phyloP scores from a whole-genome alignment of 2,329 filamentous ascomycete species.

The Monilinia aucupariae region DNA sequence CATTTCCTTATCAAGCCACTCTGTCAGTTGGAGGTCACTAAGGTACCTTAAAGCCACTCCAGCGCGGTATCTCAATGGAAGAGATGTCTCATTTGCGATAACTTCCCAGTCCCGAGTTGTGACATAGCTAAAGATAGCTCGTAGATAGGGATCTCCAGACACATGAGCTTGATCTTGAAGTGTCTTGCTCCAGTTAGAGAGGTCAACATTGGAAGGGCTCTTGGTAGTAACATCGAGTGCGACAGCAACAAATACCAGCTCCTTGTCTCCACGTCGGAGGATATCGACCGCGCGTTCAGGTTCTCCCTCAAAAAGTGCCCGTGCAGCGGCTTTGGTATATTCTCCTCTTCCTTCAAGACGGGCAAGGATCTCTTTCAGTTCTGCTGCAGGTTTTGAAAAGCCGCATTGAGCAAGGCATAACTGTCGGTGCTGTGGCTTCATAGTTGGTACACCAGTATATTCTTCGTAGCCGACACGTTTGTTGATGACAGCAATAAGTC shows the following conservation, averaged over 20 bases:
- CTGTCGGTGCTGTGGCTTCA: conserved; percentile 64
- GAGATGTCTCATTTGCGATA: conserved; percentile 65
- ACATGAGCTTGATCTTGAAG: conserved; percentile 35
- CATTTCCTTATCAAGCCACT: conserved; percentile 64
- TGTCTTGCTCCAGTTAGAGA: conserved; percentile 32
- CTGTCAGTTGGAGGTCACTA: conserved; percentile 54
- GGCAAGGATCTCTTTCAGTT: conserved; percentile 42
- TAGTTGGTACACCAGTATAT: conserved; percentile 59
- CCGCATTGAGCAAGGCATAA: conserved; percentile 70
- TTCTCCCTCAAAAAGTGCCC: conserved; percentile 68
- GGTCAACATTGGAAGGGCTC: conserved; percentile 39
- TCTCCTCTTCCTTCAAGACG: conserved; percentile 43
- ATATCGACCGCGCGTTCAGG: conserved; percentile 63
- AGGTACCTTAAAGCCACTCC: conserved; percentile 67
- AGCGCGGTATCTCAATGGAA: conserved; percentile 69
- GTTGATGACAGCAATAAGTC: conserved; percentile 58
- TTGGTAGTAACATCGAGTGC: conserved; percentile 59
- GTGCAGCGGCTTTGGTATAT: conserved; percentile 72
- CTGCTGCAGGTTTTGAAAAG: conserved; percentile 56
- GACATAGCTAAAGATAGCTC: conserved; percentile 73
- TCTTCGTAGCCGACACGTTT: conserved; percentile 55
- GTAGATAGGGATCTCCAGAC: conserved; percentile 70
- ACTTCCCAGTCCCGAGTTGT: conserved; percentile 70
- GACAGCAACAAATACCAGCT: conserved; percentile 63
- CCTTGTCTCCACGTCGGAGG: conserved; percentile 61